Evolutionary conservation across 495 filamentous ascomycete genomes (phyloP), one percentile per base, ranked within the genome.

Genomic region (Chaetomium tenue): DNA sequence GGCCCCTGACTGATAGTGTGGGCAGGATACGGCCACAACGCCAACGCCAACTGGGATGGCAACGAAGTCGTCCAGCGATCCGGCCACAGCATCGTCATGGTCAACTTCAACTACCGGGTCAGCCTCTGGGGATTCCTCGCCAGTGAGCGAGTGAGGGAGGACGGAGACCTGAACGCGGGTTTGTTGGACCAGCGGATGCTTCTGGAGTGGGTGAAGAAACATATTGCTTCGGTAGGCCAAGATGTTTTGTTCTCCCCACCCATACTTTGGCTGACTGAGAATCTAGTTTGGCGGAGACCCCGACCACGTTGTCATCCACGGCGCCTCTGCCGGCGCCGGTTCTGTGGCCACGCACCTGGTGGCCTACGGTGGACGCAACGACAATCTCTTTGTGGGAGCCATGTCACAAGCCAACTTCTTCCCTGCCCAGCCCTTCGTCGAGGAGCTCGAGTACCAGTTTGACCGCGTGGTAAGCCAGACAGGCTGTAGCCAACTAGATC

Each of bases 91-190:
- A 86, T 92, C 50, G 78, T 92, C 5, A 79, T 92, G 30, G 86
- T 93, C 16, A 89, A 83, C 63, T 87, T 92, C 77, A 92, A 92
- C 73, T 84, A 83, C 67, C 86, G 90, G 7, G 88, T 92, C 16
- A 89, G 90, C 0, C 79, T 88, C 0, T 89, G 84, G 73, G 90
- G 90, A 0, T 92, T 92, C 64, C 77, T 92, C 0, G 87, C 89
- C 0, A 83, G 86, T 56, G 71, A 84, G 22, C 80, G 87, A 61
- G 76, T 91, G 7, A 70, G 78, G 50, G 68, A 71, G 39, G 70
- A 80, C 51, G 80, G 80, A 3, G 84, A 84, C 66, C 68, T 90
- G 25, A 92, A 93, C 68, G 88, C 84, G 66, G 90, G 90, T 0
- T 71, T 93, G 54, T 81, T 86, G 51, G 90, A 92, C 72, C 89